Base-by-base conservation (phyloP, 805 yeast genomes). In the Candida nitratophila region DNA sequence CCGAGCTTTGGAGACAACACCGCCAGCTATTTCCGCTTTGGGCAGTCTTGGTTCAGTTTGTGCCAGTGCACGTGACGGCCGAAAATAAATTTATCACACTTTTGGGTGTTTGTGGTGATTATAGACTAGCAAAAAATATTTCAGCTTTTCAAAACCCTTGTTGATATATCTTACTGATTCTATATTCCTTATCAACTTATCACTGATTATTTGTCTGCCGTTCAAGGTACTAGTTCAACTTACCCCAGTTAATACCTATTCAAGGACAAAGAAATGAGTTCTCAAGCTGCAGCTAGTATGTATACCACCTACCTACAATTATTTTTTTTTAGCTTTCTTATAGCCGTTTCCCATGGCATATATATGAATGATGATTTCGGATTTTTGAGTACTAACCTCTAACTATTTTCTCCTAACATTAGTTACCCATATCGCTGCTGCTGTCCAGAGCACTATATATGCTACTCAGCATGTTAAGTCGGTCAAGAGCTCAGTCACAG, bases 391-490 rank as follows among this genome's bases (percentile, higher is more conserved):
- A 38, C 22, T 16, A 27, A 29, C 40, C 15, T 27, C 4, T 15
- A n/a, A n/a, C 19, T 37, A 15, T 24, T 21, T 27, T 37, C n/a
- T 24, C 16, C 6, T 37, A n/a, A n/a, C 6, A 11, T 5, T 16
- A 38, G 40, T 39, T 19, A 17, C 41, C 6, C n/a, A 20, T 19
- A 30, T 30, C 8, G 34, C 41, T 20, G 14, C 34, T 30, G 35
- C 27, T 12, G 26, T 39, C 6, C 15, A 20, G 21, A 69, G 69
- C 24, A 45, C 58, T 21, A 61, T 70, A n/a, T 74, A 66, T 49
- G 59, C 68, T 29, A 66, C 77, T 30, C 77, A 72, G 52, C 71
- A 72, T 17, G 68, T 75, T 19, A 73, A 74, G 53, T 59, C 76
- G 3, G 69, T 65, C 7, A 53, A 53, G 26, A 60, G 73, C 6